These are phyloP conservation scores for Calonectria pseudoturangicola DNA, from an alignment of 2,329 filamentous ascomycete species.

Conservation along the genomic window DNA sequence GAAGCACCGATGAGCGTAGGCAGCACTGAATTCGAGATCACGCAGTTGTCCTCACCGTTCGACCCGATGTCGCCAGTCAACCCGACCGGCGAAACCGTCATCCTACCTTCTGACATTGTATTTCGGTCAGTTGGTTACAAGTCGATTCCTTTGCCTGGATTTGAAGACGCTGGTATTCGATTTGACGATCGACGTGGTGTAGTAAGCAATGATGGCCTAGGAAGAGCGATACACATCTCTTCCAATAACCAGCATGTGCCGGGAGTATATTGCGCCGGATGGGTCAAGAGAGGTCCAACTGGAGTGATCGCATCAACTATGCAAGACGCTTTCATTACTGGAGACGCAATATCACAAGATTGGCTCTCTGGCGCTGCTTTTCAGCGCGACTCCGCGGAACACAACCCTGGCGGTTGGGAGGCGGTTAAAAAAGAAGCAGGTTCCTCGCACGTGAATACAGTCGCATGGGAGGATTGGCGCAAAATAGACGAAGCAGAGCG, in stretches of 20 bases:
- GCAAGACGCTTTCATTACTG: constrained; percentile 93
- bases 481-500: constrained; percentile 88
- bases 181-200: constrained; percentile 86
- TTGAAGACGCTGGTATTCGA: constrained; percentile 82
- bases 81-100: constrained; percentile 68
- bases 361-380: constrained; percentile 73
- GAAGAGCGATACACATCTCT: constrained; percentile 76
- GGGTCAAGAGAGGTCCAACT: constrained; percentile 96
- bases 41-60: constrained; percentile 72
- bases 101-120: constrained; percentile 80
- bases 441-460: constrained; percentile 74
- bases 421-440: constrained; percentile 78
- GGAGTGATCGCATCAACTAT: constrained; percentile 98
- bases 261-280: constrained; percentile 94
- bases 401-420: constrained; percentile 79
- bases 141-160: constrained; percentile 84
- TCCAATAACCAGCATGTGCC: constrained; percentile 65
- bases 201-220: constrained; percentile 87
- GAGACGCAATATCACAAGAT: constrained; percentile 88
- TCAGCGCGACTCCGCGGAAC: constrained; percentile 51
- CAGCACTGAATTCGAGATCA: constrained; percentile 81
- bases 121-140: constrained; percentile 98
- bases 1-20: constrained; percentile 71
- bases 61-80: constrained; percentile 69
- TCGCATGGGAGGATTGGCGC: constrained; percentile 90